Evolutionary conservation across 228 moss, liverwort and hornwort species (phyloP), one percentile per base, ranked within the genome.

Genomic region (Sphagnum fallax): DNA sequence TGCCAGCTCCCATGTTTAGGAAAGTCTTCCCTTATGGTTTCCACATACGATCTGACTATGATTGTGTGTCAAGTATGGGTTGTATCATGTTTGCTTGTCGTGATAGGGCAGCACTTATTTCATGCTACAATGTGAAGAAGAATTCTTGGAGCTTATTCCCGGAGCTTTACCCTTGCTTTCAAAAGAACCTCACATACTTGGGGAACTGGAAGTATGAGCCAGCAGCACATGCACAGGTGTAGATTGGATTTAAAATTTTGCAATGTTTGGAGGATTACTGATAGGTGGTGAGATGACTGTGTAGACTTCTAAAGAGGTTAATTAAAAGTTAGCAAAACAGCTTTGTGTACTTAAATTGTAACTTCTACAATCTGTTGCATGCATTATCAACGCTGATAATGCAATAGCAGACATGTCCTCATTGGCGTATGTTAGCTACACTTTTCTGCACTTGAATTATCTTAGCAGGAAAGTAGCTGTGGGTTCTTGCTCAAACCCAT

Each of bases 161-260:
- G 0, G 32, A 32, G 32, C 51, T 83, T 1, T 83, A 81, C 6
- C 6, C 65, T 0, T 76, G 70, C 4, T 81, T 66, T 4, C 49
- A 76, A 0, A 61, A 83, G 1, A 77, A 73, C n/a, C 47, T 87
- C 50, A 87, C 80, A 0, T 78, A 80, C 16, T 47, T 81, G 0
- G 83, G 68, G 4, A 87, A 87, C 2, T 87, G 83, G 74, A 74
- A 78, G 6, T 83, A 80, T 52, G 74, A 87, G 14, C 83, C 87
- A 0, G 73, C 78, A 0, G 76, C 83, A 0, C 78, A 87, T n/a
- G 83, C 87, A 0, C 83, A 83, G 0, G 87, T 86, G 47, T 82
- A 73, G 48, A 55, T 8, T 55, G 55, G 55, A 8, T 55, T 55
- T 55, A 55, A 12, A 55, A 55, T 12, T 55, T 32, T 32, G 32